phyloP scores from a whole-genome alignment of 352 stramenopile genomes.

The Globisporangium mamillatum region DNA sequence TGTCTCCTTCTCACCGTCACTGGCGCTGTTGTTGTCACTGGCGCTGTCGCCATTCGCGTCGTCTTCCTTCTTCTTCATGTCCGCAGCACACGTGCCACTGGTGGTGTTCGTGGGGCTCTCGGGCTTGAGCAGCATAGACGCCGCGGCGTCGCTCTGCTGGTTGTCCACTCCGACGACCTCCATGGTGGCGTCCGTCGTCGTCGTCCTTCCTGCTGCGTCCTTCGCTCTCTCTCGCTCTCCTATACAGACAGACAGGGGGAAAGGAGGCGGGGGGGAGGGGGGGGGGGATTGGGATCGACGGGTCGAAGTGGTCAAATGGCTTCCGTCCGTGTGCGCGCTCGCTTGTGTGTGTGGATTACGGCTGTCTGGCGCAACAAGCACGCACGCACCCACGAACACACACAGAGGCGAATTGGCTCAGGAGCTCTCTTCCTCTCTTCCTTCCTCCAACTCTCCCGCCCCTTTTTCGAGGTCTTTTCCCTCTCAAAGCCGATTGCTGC shows the following conservation, averaged over 20 bases:
- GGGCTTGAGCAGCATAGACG: not conserved
- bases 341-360: constrained; percentile 2
- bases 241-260: constrained; percentile 2
- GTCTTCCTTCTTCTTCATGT: constrained; percentile 6
- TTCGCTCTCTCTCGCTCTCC: not conserved
- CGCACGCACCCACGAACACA: not conserved
- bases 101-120: not conserved
- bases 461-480: no score
- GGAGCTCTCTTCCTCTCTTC: not conserved
- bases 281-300: not conserved
- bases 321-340: not conserved
- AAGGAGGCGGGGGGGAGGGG: not conserved
- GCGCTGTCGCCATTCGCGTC: not conserved
- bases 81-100: not conserved
- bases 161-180: constrained; percentile 18
- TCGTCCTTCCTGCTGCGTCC: not conserved
- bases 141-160: constrained; percentile 6
- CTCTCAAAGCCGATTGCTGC: no score
- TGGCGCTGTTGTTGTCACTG: not conserved
- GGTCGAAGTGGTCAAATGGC: constrained; percentile 2
- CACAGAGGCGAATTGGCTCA: not conserved
- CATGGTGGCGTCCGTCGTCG: not conserved
- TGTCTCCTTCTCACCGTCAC: not conserved
- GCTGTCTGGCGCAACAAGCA: not conserved
- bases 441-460: no score